A percentile compares a stretch with the other conserved stretches of the same genome.
Conservation (phyloP, 1,139 yeast species). For the Candida sanyaensis region DNA sequence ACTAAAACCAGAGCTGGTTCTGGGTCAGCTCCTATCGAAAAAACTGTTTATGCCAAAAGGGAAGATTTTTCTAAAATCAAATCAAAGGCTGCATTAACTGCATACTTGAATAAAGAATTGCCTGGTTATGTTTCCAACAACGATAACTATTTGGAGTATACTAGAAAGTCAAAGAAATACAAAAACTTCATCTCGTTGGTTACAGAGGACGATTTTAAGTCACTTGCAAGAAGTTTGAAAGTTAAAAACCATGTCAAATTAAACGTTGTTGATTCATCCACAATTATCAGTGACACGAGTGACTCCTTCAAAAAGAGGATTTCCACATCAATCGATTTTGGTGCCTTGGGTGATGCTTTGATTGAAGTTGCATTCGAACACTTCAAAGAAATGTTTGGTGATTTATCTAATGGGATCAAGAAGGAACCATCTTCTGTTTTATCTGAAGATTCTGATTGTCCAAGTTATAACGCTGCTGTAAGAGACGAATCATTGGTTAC, state of each 20-base stretch:
- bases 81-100: constrained; percentile 18
- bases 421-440: constrained; percentile 4
- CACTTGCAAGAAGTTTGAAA: constrained; percentile 46
- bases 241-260: constrained; percentile 44
- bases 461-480: not conserved
- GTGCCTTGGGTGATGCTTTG: constrained; percentile 25
- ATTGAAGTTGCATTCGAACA: constrained; percentile 27
- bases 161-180: constrained; percentile 46
- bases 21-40: constrained; percentile 12
- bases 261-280: constrained; percentile 23
- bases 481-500: not conserved
- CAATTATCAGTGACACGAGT: not conserved
- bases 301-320: constrained; percentile 11
- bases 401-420: constrained; percentile 11
- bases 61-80: constrained; percentile 15
- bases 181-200: constrained; percentile 43
- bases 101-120: constrained; percentile 13
- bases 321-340: constrained; percentile 18
- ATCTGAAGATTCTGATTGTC: not conserved
- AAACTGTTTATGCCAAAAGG: constrained; percentile 14
- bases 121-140: constrained; percentile 6
- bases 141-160: constrained; percentile 13
- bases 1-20: constrained; percentile 8
- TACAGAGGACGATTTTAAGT: constrained; percentile 41
- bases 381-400: constrained; percentile 21